Evolutionary conservation across 352 stramenopile species (phyloP).

Genomic region (Globisporangium viniferum): DNA sequence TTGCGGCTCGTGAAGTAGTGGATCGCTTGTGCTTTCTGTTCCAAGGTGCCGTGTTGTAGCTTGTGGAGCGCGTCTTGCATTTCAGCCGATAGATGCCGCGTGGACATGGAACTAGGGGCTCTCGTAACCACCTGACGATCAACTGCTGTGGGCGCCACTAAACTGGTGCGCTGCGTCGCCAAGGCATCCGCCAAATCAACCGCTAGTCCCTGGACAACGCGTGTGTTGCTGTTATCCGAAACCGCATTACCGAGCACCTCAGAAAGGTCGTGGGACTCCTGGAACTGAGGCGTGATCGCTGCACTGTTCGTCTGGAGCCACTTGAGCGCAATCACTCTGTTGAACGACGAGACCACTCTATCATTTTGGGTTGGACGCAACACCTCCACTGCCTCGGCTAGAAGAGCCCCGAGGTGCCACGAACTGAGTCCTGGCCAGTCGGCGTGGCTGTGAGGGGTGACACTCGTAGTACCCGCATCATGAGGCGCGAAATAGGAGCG

Average conservation of each 20-base stretch:
- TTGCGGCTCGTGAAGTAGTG: background rate
- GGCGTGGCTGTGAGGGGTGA: background rate
- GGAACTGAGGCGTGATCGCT: background rate
- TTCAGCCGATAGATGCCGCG: background rate
- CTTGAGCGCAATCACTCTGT: conserved; percentile 5
- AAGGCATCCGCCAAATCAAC: background rate
- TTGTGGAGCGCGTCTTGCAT: background rate
- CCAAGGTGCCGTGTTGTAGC: background rate
- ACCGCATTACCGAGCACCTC: background rate
- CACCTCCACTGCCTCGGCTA: background rate
- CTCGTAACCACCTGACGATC: too few species aligned
- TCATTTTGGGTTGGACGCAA: background rate
- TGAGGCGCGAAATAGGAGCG: background rate
- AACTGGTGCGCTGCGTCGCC: background rate
- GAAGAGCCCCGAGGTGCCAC: background rate
- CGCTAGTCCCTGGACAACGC: background rate
- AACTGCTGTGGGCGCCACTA: too few species aligned
- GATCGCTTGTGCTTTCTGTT: background rate
- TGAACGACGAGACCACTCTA: background rate
- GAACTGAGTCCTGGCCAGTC: background rate
- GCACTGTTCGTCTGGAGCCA: conserved; percentile 1
- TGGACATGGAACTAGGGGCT: too few species aligned
- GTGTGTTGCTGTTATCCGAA: background rate
- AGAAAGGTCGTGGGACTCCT: background rate
- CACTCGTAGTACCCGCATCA: background rate